These are phyloP conservation scores for grape (Vitis vinifera) DNA, from an alignment of 164 flowering plant genomes.

Conservation along the genomic window DNA sequence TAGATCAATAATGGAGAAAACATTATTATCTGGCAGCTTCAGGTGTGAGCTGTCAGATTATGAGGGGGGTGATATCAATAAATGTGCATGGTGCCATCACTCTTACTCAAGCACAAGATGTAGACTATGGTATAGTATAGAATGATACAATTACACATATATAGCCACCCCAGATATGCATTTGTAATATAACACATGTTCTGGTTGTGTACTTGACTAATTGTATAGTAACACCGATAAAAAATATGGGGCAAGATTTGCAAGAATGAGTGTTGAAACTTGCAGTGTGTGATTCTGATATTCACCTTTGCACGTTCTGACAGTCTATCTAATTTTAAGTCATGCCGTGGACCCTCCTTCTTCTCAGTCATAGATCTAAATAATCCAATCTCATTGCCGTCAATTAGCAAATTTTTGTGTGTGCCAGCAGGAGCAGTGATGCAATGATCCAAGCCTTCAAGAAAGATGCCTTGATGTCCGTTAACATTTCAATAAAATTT, in stretches of 20 bases:
- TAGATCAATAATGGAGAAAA: background rate
- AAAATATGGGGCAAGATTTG: background rate
- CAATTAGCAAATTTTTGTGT: slow-evolving; percentile 32
- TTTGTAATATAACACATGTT: background rate
- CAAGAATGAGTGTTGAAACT: background rate
- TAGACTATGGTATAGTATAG: no score
- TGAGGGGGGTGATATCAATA: background rate
- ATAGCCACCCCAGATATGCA: background rate
- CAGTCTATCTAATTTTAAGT: slow-evolving; percentile 63
- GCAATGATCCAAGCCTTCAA: slow-evolving; percentile 69
- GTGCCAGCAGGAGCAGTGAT: slow-evolving; percentile 56
- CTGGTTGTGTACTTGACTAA: background rate
- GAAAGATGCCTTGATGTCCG: slow-evolving; percentile 15
- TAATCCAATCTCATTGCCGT: slow-evolving; percentile 30
- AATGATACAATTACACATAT: no score
- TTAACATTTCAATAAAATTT: background rate
- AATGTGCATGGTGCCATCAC: background rate
- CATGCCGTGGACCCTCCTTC: slow-evolving; percentile 43
- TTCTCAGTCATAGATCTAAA: slow-evolving; percentile 73
- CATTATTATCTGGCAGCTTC: background rate
- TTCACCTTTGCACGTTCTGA: slow-evolving; percentile 78
- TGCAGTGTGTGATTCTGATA: background rate
- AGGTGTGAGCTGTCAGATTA: background rate
- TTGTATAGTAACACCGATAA: background rate
- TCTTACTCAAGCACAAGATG: background rate